Conservation (phyloP, 768 basidiomycete species). For the Tricholoma sp. region DNA sequence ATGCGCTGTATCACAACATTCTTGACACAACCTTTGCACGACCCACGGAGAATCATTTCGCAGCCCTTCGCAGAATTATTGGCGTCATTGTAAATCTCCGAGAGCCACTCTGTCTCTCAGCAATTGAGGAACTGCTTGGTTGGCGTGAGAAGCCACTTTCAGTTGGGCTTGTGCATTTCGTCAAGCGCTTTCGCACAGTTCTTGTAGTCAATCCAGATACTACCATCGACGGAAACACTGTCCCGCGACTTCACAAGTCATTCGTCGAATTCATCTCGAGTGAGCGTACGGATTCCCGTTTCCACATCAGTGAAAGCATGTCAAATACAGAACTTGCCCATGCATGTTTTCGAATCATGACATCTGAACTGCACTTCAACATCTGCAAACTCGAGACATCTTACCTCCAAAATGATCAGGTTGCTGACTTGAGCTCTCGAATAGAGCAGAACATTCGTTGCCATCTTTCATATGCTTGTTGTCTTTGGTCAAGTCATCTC, state of each 20-base stretch:
- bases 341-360: neutral
- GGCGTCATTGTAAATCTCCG: neutral
- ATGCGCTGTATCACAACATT: too few species aligned
- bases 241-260: neutral
- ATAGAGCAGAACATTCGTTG: neutral
- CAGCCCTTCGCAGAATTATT: neutral
- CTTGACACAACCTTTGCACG: constrained; percentile 1
- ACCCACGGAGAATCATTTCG: neutral
- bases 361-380: neutral
- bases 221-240: neutral
- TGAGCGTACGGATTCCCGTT: neutral
- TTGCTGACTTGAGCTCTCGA: neutral
- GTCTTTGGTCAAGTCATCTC: neutral
- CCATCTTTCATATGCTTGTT: too few species aligned
- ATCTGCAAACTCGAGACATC: neutral
- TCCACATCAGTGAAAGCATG: neutral
- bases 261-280: neutral
- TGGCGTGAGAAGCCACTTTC: neutral
- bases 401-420: neutral
- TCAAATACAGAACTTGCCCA: neutral
- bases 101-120: neutral
- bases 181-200: neutral
- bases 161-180: neutral
- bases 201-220: neutral
- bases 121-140: neutral